Percentiles rank a stretch among this genome's conserved stretches.
phyloP scores from a whole-genome alignment of 306 rosid genomes.

The Glycine latifolia region DNA sequence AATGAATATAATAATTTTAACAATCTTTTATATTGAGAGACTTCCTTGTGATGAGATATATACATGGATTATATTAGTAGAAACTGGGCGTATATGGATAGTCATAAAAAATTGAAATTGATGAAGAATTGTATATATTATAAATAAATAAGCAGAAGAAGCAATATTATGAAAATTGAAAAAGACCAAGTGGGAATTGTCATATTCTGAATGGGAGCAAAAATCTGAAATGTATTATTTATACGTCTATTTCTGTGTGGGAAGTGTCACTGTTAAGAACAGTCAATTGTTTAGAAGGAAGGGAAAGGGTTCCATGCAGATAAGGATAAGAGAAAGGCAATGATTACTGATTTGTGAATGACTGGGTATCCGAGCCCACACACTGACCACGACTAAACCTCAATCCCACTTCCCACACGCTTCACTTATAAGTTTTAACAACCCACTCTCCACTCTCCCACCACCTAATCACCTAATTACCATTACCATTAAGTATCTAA shows the following conservation, averaged over 20 bases:
- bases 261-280: slow-evolving; percentile 56
- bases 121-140: background rate
- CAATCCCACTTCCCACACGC: slow-evolving; percentile 53
- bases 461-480: background rate
- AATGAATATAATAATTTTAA: too few relatives aligned
- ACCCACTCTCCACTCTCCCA: background rate
- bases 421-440: slow-evolving; percentile 38
- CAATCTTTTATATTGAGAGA: too few relatives aligned
- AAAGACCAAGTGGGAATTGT: slow-evolving; percentile 48
- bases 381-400: slow-evolving; percentile 70
- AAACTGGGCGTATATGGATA: too few relatives aligned
- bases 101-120: too few relatives aligned
- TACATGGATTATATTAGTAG: too few relatives aligned
- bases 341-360: slow-evolving; percentile 52
- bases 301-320: slow-evolving; percentile 49
- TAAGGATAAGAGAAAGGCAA: slow-evolving; percentile 57
- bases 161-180: slow-evolving; percentile 1
- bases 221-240: background rate
- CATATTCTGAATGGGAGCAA: slow-evolving; percentile 9
- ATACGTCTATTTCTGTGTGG: slow-evolving; percentile 39
- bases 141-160: background rate
- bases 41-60: too few relatives aligned
- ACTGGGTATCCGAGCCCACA: slow-evolving; percentile 60
- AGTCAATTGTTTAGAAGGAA: slow-evolving; percentile 52
- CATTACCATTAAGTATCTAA: too few relatives aligned